Evolutionary conservation across 2,329 filamentous ascomycete genomes (phyloP).

Genomic region (Ambrosiella xylebori): DNA sequence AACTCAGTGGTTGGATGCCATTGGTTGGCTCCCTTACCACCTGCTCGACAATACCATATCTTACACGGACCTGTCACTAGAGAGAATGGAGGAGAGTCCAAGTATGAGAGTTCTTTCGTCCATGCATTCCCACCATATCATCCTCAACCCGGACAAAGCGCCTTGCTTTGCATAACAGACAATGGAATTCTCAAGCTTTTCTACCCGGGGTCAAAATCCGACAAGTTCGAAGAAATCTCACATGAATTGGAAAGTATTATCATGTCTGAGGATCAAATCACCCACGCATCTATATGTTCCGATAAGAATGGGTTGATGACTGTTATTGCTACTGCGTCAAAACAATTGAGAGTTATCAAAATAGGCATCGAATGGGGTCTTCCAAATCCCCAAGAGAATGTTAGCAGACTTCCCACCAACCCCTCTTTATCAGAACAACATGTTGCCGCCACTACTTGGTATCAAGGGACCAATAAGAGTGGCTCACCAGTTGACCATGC

Average conservation of each 20-base stretch:
- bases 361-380: conserved; percentile 57
- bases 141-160: conserved; percentile 51
- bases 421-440: conserved; percentile 38
- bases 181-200: conserved; percentile 58
- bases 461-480: conserved; percentile 26
- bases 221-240: conserved; percentile 50
- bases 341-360: conserved; percentile 57
- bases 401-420: conserved; percentile 30
- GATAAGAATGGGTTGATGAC: conserved; percentile 57
- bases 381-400: conserved; percentile 31
- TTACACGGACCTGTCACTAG: conserved; percentile 45
- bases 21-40: conserved; percentile 54
- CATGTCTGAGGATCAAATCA: conserved; percentile 57
- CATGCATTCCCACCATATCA: conserved; percentile 57
- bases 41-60: conserved; percentile 20
- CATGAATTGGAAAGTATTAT: conserved; percentile 59
- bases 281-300: conserved; percentile 59
- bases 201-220: conserved; percentile 54
- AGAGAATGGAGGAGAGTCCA: conserved; percentile 33
- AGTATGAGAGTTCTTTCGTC: conserved; percentile 49
- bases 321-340: conserved; percentile 49
- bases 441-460: conserved; percentile 40
- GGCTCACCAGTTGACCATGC: conserved; percentile 30
- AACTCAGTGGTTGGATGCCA: conserved; percentile 66
- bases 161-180: conserved; percentile 59